Evolutionary conservation across 192 early-diverging fungal species (phyloP).

Genomic region (Haplosporangium gracile): DNA sequence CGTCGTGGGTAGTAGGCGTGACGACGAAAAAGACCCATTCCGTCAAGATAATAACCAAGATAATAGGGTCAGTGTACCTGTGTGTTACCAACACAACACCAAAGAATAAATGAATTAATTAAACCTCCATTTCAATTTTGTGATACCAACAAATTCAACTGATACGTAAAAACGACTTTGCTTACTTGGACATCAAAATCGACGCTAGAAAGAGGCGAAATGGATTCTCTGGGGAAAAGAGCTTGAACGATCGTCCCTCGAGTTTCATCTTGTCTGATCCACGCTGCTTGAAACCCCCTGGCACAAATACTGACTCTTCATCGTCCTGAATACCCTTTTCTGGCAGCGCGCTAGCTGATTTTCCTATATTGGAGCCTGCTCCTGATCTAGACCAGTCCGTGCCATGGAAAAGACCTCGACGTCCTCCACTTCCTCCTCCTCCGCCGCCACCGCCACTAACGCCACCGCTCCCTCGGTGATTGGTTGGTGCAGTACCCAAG

Average conservation of each 20-base stretch:
- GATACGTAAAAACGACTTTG: background rate
- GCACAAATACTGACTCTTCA: conserved; percentile 33
- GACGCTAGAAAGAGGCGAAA: conserved; percentile 48
- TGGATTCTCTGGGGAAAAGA: conserved; percentile 48
- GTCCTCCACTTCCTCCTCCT: conserved; percentile 9
- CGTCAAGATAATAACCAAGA: conserved; percentile 56
- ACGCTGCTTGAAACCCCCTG: conserved; percentile 47
- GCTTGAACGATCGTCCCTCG: conserved; percentile 54
- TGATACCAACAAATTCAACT: background rate
- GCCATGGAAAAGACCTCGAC: conserved; percentile 16
- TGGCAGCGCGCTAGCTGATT: conserved; percentile 20
- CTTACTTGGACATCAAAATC: conserved; percentile 58
- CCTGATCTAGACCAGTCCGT: conserved; percentile 22
- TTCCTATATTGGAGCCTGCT: conserved; percentile 37
- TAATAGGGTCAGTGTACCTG: conserved; percentile 52
- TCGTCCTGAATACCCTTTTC: conserved; percentile 29
- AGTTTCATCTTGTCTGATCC: conserved; percentile 42
- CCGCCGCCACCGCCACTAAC: background rate
- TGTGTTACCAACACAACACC: background rate
- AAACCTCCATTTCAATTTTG: background rate
- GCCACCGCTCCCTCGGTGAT: background rate
- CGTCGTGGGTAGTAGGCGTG: conserved; percentile 39
- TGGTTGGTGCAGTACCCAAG: conserved; percentile 10
- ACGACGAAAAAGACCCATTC: conserved; percentile 64
- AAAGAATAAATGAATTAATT: background rate